Percentiles rank a stretch among this genome's conserved stretches.
Evolutionary conservation across 139 green algal genomes (phyloP).

Genomic region (Trebouxia sp.): DNA sequence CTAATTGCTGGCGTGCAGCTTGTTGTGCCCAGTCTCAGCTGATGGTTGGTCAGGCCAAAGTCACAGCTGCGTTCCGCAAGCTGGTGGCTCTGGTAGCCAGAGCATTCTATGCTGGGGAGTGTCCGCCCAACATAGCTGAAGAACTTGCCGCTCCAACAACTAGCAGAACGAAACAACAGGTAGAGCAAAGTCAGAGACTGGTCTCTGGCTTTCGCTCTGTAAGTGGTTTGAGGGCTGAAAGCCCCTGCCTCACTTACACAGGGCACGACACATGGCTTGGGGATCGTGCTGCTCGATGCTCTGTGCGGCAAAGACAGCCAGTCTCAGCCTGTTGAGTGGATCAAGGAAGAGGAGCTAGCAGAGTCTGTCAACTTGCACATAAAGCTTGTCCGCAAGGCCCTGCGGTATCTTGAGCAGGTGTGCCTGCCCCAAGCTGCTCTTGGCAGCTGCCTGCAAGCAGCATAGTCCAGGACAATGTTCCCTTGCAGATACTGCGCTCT

Average conservation of each 20-base stretch:
- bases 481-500: background rate
- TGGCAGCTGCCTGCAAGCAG: background rate
- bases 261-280: background rate
- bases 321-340: conserved; percentile 17
- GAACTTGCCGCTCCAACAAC: background rate
- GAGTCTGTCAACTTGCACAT: conserved; percentile 14
- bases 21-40: no score
- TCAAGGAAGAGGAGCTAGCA: conserved; percentile 13
- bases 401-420: conserved; percentile 25
- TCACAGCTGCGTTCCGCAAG: conserved; percentile 22
- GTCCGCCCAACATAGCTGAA: conserved; percentile 9
- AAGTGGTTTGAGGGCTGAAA: background rate
- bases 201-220: background rate
- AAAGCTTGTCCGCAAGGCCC: conserved; percentile 12
- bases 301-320: background rate
- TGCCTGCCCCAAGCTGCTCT: background rate
- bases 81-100: background rate
- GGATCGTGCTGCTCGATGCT: background rate
- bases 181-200: background rate
- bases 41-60: conserved; percentile 1
- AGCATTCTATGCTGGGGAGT: conserved; percentile 18
- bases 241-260: background rate
- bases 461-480: background rate
- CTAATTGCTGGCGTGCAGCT: no score
- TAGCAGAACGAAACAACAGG: background rate